phyloP scores from a whole-genome alignment of 306 rosid species.

The Fagus crenata region DNA sequence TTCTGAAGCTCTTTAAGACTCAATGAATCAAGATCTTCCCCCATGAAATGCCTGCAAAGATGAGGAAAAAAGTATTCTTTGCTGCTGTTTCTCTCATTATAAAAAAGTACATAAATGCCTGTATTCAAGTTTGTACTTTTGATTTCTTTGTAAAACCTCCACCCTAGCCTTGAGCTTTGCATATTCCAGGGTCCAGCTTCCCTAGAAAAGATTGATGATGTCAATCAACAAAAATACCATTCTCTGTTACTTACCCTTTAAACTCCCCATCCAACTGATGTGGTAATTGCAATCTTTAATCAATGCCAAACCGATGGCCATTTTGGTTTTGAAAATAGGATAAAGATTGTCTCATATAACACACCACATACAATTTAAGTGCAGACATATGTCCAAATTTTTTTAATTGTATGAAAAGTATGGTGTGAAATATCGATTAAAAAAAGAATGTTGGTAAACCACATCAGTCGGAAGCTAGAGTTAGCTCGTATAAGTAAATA shows the following conservation, averaged over 20 bases:
- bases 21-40: constrained; percentile 67
- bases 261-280: too few relatives aligned
- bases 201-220: constrained; percentile 35
- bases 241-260: too few relatives aligned
- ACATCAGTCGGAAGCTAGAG: not conserved
- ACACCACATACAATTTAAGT: too few relatives aligned
- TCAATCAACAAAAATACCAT: not conserved
- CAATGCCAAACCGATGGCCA: not conserved
- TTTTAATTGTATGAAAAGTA: too few relatives aligned
- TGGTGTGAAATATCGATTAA: too few relatives aligned
- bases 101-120: not conserved
- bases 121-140: constrained; percentile 37
- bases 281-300: not conserved
- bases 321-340: not conserved
- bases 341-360: too few relatives aligned
- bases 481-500: too few relatives aligned
- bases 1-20: constrained; percentile 71
- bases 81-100: not conserved
- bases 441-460: not conserved
- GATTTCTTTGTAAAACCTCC: constrained; percentile 68
- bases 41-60: constrained; percentile 69
- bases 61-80: not conserved
- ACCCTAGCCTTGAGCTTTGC: constrained; percentile 83
- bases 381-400: too few relatives aligned
- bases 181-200: constrained; percentile 75